Percentiles rank a stretch among this genome's conserved stretches.
Evolutionary conservation across 805 yeast genomes (phyloP).

Genomic region (Kazachstania africana): DNA sequence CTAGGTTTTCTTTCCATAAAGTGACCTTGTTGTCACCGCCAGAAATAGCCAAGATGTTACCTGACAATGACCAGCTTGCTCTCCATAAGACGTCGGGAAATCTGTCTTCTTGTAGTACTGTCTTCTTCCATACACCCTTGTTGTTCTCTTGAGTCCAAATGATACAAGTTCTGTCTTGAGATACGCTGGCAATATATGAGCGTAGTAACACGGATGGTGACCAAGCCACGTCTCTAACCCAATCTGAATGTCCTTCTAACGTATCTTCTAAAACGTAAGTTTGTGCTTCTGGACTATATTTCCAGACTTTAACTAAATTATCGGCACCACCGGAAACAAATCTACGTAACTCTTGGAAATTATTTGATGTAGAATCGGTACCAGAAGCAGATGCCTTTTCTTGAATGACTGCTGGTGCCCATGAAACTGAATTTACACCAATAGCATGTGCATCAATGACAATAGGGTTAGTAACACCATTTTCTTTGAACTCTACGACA

Average conservation of each 20-base stretch:
- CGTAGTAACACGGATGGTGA: slow-evolving; percentile 81
- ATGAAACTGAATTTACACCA: slow-evolving; percentile 88
- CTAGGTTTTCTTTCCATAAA: slow-evolving; percentile 88
- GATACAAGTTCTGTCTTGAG: slow-evolving; percentile 89
- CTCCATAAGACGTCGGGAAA: slow-evolving; percentile 98
- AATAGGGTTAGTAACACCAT: slow-evolving; percentile 59
- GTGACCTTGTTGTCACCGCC: slow-evolving; percentile 96
- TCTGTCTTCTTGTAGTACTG: slow-evolving; percentile 58
- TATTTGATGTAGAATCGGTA: slow-evolving; percentile 1
- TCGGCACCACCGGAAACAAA: slow-evolving; percentile 94
- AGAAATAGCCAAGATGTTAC: slow-evolving; percentile 87
- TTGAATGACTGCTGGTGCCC: slow-evolving; percentile 59
- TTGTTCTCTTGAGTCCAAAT: slow-evolving; percentile 82
- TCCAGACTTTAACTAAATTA: slow-evolving; percentile 88
- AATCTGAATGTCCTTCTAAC: slow-evolving; percentile 85
- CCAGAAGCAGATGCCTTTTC: slow-evolving; percentile 24
- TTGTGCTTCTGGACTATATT: slow-evolving; percentile 41
- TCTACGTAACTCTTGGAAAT: slow-evolving; percentile 41
- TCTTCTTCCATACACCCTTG: slow-evolving; percentile 70
- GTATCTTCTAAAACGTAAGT: slow-evolving; percentile 63
- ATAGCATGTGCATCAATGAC: slow-evolving; percentile 70
- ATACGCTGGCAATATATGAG: slow-evolving; percentile 89
- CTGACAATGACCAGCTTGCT: slow-evolving; percentile 93
- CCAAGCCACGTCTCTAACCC: slow-evolving; percentile 99
- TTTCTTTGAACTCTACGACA: slow-evolving; percentile 82